A percentile compares a stretch with the other conserved stretches of the same genome.
These are phyloP conservation scores for Globisporangium carolinianum DNA, from an alignment of 352 stramenopile species.

Conservation along the genomic window DNA sequence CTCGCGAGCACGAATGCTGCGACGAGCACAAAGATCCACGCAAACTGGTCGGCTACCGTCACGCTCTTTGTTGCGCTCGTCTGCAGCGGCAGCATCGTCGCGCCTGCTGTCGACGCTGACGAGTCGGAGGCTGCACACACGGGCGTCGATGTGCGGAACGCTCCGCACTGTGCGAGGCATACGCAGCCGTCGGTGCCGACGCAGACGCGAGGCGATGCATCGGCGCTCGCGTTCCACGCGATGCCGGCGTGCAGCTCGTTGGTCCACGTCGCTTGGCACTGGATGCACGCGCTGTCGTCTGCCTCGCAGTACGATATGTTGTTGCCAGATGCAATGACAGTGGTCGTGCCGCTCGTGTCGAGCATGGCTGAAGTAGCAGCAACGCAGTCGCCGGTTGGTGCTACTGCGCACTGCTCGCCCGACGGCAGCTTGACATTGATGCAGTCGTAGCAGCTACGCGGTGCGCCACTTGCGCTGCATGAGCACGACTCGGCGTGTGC, in stretches of 20 bases:
- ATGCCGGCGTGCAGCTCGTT: background rate
- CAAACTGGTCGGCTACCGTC: background rate
- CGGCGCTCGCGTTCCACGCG: background rate
- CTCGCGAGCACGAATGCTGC: constrained; percentile 6
- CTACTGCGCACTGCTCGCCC: constrained; percentile 5
- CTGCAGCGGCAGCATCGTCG: background rate
- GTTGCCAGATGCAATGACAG: background rate
- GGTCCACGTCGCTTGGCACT: constrained; percentile 5
- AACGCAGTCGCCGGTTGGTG: background rate
- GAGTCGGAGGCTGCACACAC: background rate
- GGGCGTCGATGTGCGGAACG: constrained; percentile 3
- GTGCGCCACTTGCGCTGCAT: background rate
- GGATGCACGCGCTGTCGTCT: constrained; percentile 5
- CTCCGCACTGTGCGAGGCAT: constrained; percentile 11
- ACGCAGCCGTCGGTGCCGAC: constrained; percentile 5
- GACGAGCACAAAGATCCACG: constrained; percentile 17
- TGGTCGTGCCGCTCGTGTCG: background rate
- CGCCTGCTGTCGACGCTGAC: background rate
- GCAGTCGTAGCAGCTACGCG: constrained; percentile 12
- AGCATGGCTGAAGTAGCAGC: background rate
- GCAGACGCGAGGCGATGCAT: background rate
- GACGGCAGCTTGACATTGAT: constrained; percentile 17
- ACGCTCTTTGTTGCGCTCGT: background rate
- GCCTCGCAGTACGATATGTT: constrained; percentile 6
- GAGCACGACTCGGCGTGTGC: background rate